Percentiles rank a stretch among this genome's conserved stretches.
phyloP scores from a whole-genome alignment of 2,329 filamentous ascomycete species.

The Ophiocordyceps camponoti-floridani region DNA sequence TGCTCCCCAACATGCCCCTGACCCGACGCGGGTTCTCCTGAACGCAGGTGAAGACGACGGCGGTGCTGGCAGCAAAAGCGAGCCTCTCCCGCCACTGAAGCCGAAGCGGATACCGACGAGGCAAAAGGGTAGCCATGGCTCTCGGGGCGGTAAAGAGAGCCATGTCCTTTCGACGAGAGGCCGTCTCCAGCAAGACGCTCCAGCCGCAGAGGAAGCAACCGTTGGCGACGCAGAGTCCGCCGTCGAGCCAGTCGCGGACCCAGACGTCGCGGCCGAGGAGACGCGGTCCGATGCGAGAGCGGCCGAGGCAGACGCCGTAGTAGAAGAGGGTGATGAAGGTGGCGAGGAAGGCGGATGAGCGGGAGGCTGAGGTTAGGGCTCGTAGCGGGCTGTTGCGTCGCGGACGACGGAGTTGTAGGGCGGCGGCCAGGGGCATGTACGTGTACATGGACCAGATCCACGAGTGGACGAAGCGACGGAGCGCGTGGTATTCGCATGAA shows the following conservation, averaged over 20 bases:
- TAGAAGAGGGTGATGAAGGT: constrained; percentile 67
- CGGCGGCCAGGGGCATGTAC: constrained; percentile 57
- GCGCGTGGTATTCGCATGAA: constrained; percentile 57
- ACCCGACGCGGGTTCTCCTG: constrained; percentile 44
- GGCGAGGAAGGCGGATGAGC: constrained; percentile 63
- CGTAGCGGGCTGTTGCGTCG: constrained; percentile 25
- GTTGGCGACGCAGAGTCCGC: constrained; percentile 48
- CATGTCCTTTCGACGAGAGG: constrained; percentile 51
- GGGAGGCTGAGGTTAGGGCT: constrained; percentile 41
- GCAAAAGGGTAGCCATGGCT: constrained; percentile 57
- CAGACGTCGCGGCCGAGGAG: constrained; percentile 36
- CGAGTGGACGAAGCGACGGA: constrained; percentile 47
- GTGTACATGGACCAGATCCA: constrained; percentile 61
- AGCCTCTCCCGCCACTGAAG: constrained; percentile 50
- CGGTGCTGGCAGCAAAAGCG: constrained; percentile 49
- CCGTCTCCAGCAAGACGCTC: constrained; percentile 59
- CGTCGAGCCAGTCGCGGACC: constrained; percentile 33
- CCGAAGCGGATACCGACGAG: constrained; percentile 44
- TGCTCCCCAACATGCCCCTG: constrained; percentile 47
- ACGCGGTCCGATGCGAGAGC: constrained; percentile 55
- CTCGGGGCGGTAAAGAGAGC: constrained; percentile 66
- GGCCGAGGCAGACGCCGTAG: constrained; percentile 64
- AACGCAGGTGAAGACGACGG: constrained; percentile 51
- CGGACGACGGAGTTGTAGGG: constrained; percentile 36
- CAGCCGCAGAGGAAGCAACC: constrained; percentile 66